Base-by-base conservation (phyloP, 345 rosid genomes). In the Anacardium occidentale region DNA sequence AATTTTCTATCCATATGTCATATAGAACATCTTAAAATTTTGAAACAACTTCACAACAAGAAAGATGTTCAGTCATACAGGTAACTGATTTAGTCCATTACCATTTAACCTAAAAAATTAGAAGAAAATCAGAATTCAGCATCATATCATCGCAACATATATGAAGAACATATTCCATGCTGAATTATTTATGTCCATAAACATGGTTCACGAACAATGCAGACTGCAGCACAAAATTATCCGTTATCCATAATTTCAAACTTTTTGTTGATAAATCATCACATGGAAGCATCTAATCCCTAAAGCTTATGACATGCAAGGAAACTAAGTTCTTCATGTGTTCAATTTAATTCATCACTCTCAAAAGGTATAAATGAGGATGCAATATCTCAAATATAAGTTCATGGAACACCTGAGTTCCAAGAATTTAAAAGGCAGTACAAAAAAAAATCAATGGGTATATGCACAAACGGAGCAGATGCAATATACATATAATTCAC, bases 1-100 rank as follows among this genome's bases (percentile, higher is more conserved):
- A 26, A 51, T 29, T 52, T 29, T 52, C 56, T 50, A 17, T 21
- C 3, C 18, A 55, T 40, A 17, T 18, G 11, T 66, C 42, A 18
- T 50, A 45, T 18, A 18, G 18, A 25, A 51, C 22, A 68, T 3
- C 62, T 55, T 37, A 68, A 48, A 40, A 67, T 67, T 54, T 54
- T 40, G 18, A 37, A 40, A 25, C 34, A 21, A 20, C 18, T 55
- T 40, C 22, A 47, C 48, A 40, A 54, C 17, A 68, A 37, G 51
- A n/a, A 40, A 40, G 10, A 15, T 65, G 51, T 8, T 65, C 7
- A 18, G 65, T 21, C 51, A 37, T 40, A 13, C 4, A 52, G 60
- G 0, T 29, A 51, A 34, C 12, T 10, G 34, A 55, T n/a, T 52
- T 67, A 52, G 48, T 67, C 42, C 12, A 66, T 20, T n/a, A 34